Percentiles rank a stretch among this genome's conserved stretches.
phyloP scores from a whole-genome alignment of 75 land plant genomes.

The Ceratopteris richardii region DNA sequence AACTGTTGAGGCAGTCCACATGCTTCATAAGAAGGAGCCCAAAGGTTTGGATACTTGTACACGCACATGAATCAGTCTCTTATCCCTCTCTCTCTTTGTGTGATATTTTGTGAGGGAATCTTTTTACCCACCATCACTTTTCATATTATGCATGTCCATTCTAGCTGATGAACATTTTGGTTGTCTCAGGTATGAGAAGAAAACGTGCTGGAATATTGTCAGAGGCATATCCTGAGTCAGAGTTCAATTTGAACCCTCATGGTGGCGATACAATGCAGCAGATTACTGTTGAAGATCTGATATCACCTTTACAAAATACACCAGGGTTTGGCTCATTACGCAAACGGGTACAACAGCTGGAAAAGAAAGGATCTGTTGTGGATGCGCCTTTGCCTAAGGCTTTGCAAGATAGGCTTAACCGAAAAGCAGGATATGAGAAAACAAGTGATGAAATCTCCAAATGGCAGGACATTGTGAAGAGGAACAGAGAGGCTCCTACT shows the following conservation, averaged over 20 bases:
- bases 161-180: no score
- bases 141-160: no score
- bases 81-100: not conserved
- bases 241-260: constrained; percentile 38
- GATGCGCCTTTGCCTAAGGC: constrained; percentile 67
- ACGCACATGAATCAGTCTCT: not conserved
- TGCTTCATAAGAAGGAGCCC: constrained; percentile 35
- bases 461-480: constrained; percentile 84
- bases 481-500: constrained; percentile 83
- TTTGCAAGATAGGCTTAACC: constrained; percentile 48
- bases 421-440: constrained; percentile 62
- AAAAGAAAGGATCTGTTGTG: constrained; percentile 37
- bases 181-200: constrained; percentile 37
- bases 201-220: constrained; percentile 26
- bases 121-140: no score
- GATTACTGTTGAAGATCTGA: constrained; percentile 59
- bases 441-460: constrained; percentile 68
- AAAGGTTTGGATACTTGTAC: constrained; percentile 22
- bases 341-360: constrained; percentile 56
- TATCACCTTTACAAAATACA: constrained; percentile 55
- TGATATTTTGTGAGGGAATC: constrained; percentile 8
- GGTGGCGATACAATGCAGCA: constrained; percentile 20
- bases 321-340: constrained; percentile 56
- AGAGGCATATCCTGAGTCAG: constrained; percentile 61
- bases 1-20: constrained; percentile 69